Base-by-base conservation (phyloP, 192 early-diverging fungal species). In the Coemansia sp. region DNA sequence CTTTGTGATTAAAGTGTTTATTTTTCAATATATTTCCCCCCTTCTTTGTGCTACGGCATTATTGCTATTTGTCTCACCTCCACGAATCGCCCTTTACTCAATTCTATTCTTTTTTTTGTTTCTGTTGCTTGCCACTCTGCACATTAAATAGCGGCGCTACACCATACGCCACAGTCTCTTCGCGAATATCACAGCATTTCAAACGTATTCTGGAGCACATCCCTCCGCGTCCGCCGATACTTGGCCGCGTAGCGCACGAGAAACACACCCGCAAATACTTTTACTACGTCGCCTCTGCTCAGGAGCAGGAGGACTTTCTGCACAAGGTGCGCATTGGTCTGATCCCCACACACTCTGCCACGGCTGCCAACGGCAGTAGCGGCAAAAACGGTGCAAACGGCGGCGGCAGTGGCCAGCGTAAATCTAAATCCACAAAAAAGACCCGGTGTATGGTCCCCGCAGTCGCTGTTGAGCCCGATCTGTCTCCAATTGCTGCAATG, bases 121-220 rank as follows among this genome's bases (percentile, higher is more conserved):
- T 3, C 34, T 7, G 5, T 57, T 5, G 31, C 56, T 34, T 18
- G 18, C 4, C 11, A 2, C 29, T 8, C 7, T 30, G 17, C 17
- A 18, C 57, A 60, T n/a, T n/a, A n/a, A n/a, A 40, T 80, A 80
- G 92, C 38, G 92, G 93, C 33, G 85, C 88, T 36, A 94, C 93
- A 18, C 92, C 93, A 25, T 92, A 90, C 77, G 93, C 92, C 1
- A 94, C 93, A 18, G 93, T 94, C 28, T 93, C 92, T 11, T 94
- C 92, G 38, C 86, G 92, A 38, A 94, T 94, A 69, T 93, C 92
- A 2, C 91, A 94, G 68, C 93, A 94, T 66, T 94, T 93, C 61
- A 92, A 92, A 66, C 87, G 91, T 51, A 88, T 89, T 34, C 81
- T 89, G 25, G 91, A 93, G 48, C 89, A 90, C 71, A 82, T 84